A percentile compares a stretch with the other conserved stretches of the same genome.
phyloP scores from a whole-genome alignment of 2,329 filamentous ascomycete species.

The Tolypocladium pustulatum region DNA sequence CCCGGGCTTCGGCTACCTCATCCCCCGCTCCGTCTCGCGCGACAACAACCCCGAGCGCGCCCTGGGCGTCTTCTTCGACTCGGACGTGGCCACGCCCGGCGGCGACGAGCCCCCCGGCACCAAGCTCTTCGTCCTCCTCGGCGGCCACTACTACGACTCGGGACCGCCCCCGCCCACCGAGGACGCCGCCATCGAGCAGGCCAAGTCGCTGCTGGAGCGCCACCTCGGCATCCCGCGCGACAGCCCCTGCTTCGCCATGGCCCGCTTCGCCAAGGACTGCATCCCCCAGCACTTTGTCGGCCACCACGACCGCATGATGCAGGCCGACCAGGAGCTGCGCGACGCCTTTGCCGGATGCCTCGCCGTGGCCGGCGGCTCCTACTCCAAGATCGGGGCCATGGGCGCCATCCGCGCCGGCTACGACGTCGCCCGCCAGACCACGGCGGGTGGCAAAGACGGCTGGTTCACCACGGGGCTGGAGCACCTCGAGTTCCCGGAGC shows the following conservation, averaged over 20 bases:
- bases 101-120: constrained; percentile 53
- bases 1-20: constrained; percentile 81
- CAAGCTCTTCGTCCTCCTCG: constrained; percentile 89
- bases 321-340: constrained; percentile 43
- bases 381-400: constrained; percentile 39
- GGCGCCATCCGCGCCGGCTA: constrained; percentile 36
- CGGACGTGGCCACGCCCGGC: constrained; percentile 38
- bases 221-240: constrained; percentile 60
- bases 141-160: constrained; percentile 74
- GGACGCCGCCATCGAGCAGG: constrained; percentile 58
- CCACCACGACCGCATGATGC: constrained; percentile 53
- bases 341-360: constrained; percentile 50
- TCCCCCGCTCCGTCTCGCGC: constrained; percentile 61
- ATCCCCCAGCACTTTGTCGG: constrained; percentile 87
- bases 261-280: constrained; percentile 53
- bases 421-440: constrained; percentile 15
- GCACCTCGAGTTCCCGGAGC: constrained; percentile 10
- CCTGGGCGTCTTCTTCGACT: constrained; percentile 89
- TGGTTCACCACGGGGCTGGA: constrained; percentile 20
- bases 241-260: constrained; percentile 48
- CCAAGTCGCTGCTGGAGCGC: constrained; percentile 55
- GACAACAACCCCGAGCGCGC: constrained; percentile 72
- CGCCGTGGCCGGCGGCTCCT: constrained; percentile 50
- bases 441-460: constrained; percentile 2
- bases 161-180: constrained; percentile 39